Evolutionary conservation across 2,329 filamentous ascomycete species (phyloP).

Genomic region (Orbilia javanica): DNA sequence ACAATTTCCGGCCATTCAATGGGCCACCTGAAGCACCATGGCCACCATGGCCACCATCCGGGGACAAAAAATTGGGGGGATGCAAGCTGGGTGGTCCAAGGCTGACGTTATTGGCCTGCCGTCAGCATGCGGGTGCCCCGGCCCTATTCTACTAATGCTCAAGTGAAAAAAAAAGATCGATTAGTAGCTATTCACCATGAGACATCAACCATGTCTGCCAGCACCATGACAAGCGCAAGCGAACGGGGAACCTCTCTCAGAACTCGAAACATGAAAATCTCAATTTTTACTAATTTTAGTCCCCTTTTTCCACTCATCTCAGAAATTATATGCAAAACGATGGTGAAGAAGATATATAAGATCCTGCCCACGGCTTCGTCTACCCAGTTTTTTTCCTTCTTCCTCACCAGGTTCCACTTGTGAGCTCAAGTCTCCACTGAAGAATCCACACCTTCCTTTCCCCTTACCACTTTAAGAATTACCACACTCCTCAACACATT

Average conservation of each 20-base stretch:
- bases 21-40: slow-evolving; percentile 3
- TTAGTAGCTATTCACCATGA: slow-evolving; percentile 17
- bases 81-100: not conserved
- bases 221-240: slow-evolving; percentile 44
- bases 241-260: slow-evolving; percentile 36
- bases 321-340: slow-evolving; percentile 11
- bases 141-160: not conserved
- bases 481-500: slow-evolving; percentile 40
- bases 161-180: slow-evolving; percentile 7
- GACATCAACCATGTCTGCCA: slow-evolving; percentile 17
- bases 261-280: slow-evolving; percentile 49
- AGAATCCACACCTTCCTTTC: slow-evolving; percentile 7
- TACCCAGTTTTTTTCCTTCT: slow-evolving; percentile 1
- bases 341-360: slow-evolving; percentile 35
- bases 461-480: not conserved
- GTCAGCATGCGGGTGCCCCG: slow-evolving; percentile 42
- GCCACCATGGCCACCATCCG: not conserved
- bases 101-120: slow-evolving; percentile 30
- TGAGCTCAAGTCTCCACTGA: slow-evolving; percentile 21
- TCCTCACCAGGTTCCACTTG: slow-evolving; percentile 27
- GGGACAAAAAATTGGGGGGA: not conserved
- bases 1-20: slow-evolving; percentile 22
- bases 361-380: not conserved
- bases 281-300: slow-evolving; percentile 56
- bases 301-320: slow-evolving; percentile 29